Base-by-base conservation (phyloP, 202 grass and related monocot genomes). In the Zoysia matrella region DNA sequence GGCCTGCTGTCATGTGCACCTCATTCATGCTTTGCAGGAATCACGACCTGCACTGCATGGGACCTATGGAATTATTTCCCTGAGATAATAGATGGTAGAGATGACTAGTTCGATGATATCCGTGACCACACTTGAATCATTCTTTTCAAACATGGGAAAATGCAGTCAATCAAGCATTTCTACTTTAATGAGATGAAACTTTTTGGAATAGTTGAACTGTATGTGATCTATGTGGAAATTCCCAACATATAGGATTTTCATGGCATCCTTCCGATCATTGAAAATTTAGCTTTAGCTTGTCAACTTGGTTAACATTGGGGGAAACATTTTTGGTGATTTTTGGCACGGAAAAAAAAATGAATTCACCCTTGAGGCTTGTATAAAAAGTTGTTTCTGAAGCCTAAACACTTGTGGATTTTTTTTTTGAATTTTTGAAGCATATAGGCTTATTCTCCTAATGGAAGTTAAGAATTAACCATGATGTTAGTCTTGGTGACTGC, bases 1-100 rank as follows among this genome's bases (percentile, higher is more conserved):
- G 61, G 54, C 71, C 63, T 36, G 63, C 45, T 80, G 46, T 68
- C 77, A 74, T 52, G 77, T 81, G 71, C 69, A 86, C 71, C 64
- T 70, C 62, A 63, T 45, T 8, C 0, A 64, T 86, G 80, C 77
- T 86, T 75, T 36, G 45, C 77, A 46, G 22, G 22, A 22, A 22
- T 22, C 22, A 22, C 22, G 22, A 22, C 22, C 22, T 22, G 22
- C 22, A 22, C 22, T 65, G 18, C 43, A 3, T 80, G 45, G 71
- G 62, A 12, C 65, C 71, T 41, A 22, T 39, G 13, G 4, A 80
- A 43, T 75, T 43, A 10, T 80, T 70, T 67, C 51, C 51, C 8
- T 66, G 70, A 30, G 5, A 71, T 54, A 16, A 88, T 65, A 7
- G 39, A 74, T 48, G 60, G n/a, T 51, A 14, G 5, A 61, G 50